Conservation (phyloP, 768 basidiomycete species). For the Pisolithus albus region DNA sequence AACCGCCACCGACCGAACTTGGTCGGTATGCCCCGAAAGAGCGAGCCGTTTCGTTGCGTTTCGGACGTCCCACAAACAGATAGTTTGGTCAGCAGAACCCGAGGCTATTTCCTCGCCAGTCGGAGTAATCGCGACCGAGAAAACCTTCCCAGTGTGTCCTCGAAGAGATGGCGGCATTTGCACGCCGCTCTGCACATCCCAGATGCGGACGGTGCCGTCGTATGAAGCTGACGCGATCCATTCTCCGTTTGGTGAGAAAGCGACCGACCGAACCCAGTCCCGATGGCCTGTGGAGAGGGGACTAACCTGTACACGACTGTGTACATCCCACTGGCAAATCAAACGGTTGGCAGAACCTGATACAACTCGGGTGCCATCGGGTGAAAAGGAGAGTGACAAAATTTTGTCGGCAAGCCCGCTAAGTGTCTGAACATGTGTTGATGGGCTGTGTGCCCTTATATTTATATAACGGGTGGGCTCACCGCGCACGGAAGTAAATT, state of each 20-base stretch:
- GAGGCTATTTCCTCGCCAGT: background rate
- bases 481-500: no score
- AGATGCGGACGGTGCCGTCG: background rate
- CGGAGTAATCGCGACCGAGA: background rate
- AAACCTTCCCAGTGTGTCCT: background rate
- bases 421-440: no score
- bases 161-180: background rate
- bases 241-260: background rate
- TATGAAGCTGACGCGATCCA: background rate
- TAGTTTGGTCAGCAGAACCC: background rate
- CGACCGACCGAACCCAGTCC: background rate
- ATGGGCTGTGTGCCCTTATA: no score
- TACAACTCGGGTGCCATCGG: background rate
- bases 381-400: no score
- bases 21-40: background rate
- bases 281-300: background rate
- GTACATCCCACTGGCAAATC: background rate
- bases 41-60: background rate
- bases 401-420: no score
- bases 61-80: background rate
- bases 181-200: background rate
- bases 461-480: no score
- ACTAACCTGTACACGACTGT: background rate
- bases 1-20: background rate
- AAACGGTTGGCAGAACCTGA: background rate